phyloP scores from a whole-genome alignment of 2,329 filamentous ascomycete genomes.

The Sclerotinia trifoliorum region DNA sequence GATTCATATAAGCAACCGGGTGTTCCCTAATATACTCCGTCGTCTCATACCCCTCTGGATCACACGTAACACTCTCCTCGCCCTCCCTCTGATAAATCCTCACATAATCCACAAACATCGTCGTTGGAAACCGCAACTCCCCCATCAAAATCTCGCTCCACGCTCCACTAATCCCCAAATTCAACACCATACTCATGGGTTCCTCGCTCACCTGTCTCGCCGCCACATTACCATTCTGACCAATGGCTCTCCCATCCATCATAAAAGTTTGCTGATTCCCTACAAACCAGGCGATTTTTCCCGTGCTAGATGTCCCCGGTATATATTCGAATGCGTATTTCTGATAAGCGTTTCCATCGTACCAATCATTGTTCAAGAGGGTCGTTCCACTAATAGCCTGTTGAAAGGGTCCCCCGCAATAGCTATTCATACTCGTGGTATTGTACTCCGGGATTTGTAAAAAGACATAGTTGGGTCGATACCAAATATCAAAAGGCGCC shows the following conservation, averaged over 20 bases:
- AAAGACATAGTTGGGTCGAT: constrained; percentile 52
- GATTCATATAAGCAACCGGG: constrained; percentile 58
- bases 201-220: constrained; percentile 51
- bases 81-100: constrained; percentile 53
- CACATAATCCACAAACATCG: constrained; percentile 55
- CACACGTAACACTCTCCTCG: constrained; percentile 51
- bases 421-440: constrained; percentile 50
- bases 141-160: constrained; percentile 50
- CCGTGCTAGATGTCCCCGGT: constrained; percentile 44
- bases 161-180: constrained; percentile 51
- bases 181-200: constrained; percentile 54
- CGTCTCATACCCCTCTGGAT: constrained; percentile 60
- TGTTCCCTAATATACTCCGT: constrained; percentile 66
- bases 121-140: constrained; percentile 48
- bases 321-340: constrained; percentile 56
- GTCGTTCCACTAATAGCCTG: constrained; percentile 56
- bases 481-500: constrained; percentile 46
- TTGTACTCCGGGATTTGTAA: constrained; percentile 51
- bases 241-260: constrained; percentile 52
- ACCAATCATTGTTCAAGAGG: constrained; percentile 55
- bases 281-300: constrained; percentile 53
- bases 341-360: constrained; percentile 53
- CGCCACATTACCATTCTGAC: constrained; percentile 53
- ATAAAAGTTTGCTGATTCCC: constrained; percentile 51
- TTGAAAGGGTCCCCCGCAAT: constrained; percentile 54